Evolutionary conservation across 2,329 filamentous ascomycete genomes (phyloP), one percentile per base, ranked within the genome.

Genomic region (Epichloe elymi): DNA sequence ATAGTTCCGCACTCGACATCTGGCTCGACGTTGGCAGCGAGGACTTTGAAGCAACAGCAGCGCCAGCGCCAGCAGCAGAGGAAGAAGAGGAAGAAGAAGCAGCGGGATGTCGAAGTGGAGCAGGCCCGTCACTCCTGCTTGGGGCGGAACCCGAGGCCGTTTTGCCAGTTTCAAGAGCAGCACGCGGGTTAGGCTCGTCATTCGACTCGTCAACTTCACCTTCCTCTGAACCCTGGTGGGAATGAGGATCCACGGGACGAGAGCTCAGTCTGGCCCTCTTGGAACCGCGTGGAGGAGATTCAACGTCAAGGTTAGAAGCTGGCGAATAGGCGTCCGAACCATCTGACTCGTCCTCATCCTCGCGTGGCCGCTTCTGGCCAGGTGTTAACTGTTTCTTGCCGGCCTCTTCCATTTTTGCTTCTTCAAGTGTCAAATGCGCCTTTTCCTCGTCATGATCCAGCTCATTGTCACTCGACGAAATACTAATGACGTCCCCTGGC

Each of bases 181-280:
- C 46, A 33, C 52, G 49, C n/a, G 52, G 52, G 30, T 54, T 54
- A 4, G 38, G 5, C 11, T 51, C 52, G 20, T 40, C 49, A 11
- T 51, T 51, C 10, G 51, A 56, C 39, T 64, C 61, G 23, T 62
- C 63, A 47, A 65, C 58, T 55, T 69, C 63, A 20, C 65, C 65
- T 51, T 67, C 66, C 49, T 69, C 65, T 17, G 59, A 59, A 46
- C 54, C 57, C 15, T 53, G 51, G 19, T 51, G 39, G 37, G 37
- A 30, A 23, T 39, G 41, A 43, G 38, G 51, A 36, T 46, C 46
- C 8, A 17, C 39, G 8, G 51, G 33, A 38, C 51, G 51, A 14
- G 48, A 36, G 48, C 52, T 56, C 47, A 51, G 3, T 30, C 49
- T 60, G 43, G 53, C 45, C 48, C 57, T 57, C 49, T 63, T 63